phyloP scores from a whole-genome alignment of 2,329 filamentous ascomycete species.

The Diaporthe batatas region DNA sequence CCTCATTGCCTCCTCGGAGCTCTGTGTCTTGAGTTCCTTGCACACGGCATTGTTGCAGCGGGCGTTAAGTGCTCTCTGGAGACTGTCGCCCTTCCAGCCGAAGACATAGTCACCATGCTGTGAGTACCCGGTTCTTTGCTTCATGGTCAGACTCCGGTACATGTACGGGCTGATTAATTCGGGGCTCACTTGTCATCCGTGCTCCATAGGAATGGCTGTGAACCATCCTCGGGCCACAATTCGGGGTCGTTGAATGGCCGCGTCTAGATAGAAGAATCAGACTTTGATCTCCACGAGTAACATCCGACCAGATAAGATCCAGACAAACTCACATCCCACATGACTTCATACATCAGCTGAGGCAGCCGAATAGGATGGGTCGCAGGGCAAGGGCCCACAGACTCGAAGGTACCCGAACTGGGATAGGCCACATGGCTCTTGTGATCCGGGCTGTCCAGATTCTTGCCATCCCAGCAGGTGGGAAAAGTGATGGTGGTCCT shows the following conservation, averaged over 20 bases:
- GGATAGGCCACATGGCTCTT: slow-evolving; percentile 58
- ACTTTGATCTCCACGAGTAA: background rate
- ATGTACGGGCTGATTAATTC: slow-evolving; percentile 36
- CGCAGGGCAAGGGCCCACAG: slow-evolving; percentile 45
- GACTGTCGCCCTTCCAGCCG: slow-evolving; percentile 53
- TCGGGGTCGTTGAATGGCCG: slow-evolving; percentile 40
- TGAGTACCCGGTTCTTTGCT: slow-evolving; percentile 51
- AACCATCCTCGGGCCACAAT: slow-evolving; percentile 50
- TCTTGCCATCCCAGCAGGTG: slow-evolving; percentile 64
- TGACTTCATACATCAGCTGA: slow-evolving; percentile 47
- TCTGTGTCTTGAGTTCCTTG: slow-evolving; percentile 45
- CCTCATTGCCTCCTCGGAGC: slow-evolving; percentile 50
- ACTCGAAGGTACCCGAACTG: slow-evolving; percentile 31
- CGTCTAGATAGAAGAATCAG: slow-evolving; percentile 33
- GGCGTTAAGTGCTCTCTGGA: slow-evolving; percentile 47
- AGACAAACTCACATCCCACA: slow-evolving; percentile 43
- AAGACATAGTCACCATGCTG: slow-evolving; percentile 57
- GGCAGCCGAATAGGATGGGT: slow-evolving; percentile 48
- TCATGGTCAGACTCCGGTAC: slow-evolving; percentile 42
- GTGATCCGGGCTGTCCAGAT: slow-evolving; percentile 63
- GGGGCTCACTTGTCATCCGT: slow-evolving; percentile 46
- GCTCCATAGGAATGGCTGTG: slow-evolving; percentile 49
- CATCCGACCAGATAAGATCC: too few relatives aligned
- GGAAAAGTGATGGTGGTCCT: slow-evolving; percentile 62
- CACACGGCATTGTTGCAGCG: slow-evolving; percentile 42